Evolutionary conservation across 805 yeast species (phyloP).

Genomic region (Schwanniomyces vanrijiae): DNA sequence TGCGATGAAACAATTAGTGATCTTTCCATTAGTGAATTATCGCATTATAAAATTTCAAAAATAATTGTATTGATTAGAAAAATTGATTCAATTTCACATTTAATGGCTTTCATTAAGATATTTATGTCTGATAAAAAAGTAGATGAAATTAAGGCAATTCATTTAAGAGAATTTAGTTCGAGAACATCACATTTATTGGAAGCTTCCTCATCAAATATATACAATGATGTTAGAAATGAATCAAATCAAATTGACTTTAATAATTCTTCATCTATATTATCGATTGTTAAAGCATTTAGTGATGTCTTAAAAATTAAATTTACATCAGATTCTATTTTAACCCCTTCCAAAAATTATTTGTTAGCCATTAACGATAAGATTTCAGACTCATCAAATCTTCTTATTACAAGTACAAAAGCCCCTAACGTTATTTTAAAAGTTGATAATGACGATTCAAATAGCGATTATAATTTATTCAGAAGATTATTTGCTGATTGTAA

Average conservation of each 20-base stretch:
- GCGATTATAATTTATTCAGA: slow-evolving; percentile 22
- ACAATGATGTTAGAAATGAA: slow-evolving; percentile 10
- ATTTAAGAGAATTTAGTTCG: slow-evolving; percentile 60
- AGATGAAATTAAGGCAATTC: slow-evolving; percentile 48
- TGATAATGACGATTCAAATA: slow-evolving; percentile 13
- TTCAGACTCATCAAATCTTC: slow-evolving; percentile 21
- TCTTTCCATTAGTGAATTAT: slow-evolving; percentile 14
- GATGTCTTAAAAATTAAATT: slow-evolving; percentile 28
- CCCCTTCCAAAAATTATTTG: slow-evolving; percentile 29
- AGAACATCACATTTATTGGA: slow-evolving; percentile 70
- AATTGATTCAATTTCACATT: slow-evolving; percentile 31
- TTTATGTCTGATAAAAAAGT: slow-evolving; percentile 19
- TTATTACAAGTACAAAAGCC: slow-evolving; percentile 23
- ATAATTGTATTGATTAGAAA: slow-evolving; percentile 27
- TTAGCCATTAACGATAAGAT: slow-evolving; percentile 33
- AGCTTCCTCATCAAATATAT: slow-evolving; percentile 47
- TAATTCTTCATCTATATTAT: slow-evolving; percentile 32
- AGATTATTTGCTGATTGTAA: slow-evolving; percentile 25
- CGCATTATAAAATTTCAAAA: slow-evolving; percentile 19
- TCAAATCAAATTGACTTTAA: slow-evolving; percentile 22
- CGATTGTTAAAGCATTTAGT: slow-evolving; percentile 34
- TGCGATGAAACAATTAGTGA: neutral
- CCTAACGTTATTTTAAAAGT: slow-evolving; percentile 7
- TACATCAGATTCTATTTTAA: slow-evolving; percentile 28
- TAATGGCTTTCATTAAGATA: slow-evolving; percentile 32